Percentiles rank a stretch among this genome's conserved stretches.
These are phyloP conservation scores for Metarhizium sp. DNA, from an alignment of 2,329 filamentous ascomycete genomes.

Conservation along the genomic window DNA sequence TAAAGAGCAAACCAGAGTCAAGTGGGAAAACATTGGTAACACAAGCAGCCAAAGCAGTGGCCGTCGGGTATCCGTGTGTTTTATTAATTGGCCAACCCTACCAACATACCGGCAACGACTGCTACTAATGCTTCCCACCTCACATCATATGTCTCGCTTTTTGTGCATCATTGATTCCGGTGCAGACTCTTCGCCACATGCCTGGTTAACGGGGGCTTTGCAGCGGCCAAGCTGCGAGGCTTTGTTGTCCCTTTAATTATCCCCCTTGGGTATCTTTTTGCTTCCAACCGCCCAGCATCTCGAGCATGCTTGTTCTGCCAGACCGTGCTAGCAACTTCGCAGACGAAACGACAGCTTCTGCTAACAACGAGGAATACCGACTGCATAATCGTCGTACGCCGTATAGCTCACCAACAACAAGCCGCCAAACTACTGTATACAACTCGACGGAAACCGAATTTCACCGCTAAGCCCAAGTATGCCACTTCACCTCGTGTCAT, in stretches of 20 bases:
- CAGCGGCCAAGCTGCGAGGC: slow-evolving; percentile 1
- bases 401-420: background rate
- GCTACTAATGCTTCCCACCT: background rate
- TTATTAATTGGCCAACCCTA: background rate
- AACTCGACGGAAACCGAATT: background rate
- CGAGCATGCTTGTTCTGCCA: background rate
- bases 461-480: background rate
- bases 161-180: background rate
- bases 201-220: background rate
- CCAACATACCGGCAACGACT: background rate
- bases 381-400: background rate
- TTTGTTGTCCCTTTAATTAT: background rate
- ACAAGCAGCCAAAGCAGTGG: background rate
- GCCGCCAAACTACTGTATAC: background rate
- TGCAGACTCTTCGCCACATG: background rate
- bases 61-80: background rate
- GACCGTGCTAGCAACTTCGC: background rate
- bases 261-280: background rate
- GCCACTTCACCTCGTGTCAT: background rate
- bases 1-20: background rate
- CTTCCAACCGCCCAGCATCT: background rate
- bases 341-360: background rate
- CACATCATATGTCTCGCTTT: background rate
- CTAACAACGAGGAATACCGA: background rate
- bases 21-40: background rate